A percentile compares a stretch with the other conserved stretches of the same genome.
These are phyloP conservation scores for Penicillium coffeae DNA, from an alignment of 495 filamentous ascomycete species.

Conservation along the genomic window DNA sequence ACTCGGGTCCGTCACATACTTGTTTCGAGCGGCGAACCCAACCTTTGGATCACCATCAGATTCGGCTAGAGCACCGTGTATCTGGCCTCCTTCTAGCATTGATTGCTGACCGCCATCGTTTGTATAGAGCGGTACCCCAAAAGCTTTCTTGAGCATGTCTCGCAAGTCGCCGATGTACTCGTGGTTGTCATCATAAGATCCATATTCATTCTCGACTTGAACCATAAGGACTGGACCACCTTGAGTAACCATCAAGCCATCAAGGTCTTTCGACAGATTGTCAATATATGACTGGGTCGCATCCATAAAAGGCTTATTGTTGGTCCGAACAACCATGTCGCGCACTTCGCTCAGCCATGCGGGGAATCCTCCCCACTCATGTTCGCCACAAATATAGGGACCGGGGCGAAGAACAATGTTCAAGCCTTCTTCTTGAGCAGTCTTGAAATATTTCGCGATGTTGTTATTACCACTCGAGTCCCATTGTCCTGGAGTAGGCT, in stretches of 20 bases:
- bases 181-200: slow-evolving; percentile 40
- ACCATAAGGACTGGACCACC: slow-evolving; percentile 46
- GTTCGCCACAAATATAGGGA: slow-evolving; percentile 46
- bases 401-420: slow-evolving; percentile 41
- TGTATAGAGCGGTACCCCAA: slow-evolving; percentile 42
- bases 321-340: slow-evolving; percentile 35
- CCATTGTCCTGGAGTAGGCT: slow-evolving; percentile 35
- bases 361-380: slow-evolving; percentile 48
- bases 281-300: slow-evolving; percentile 32
- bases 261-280: slow-evolving; percentile 30
- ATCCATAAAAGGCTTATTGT: slow-evolving; percentile 34
- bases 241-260: slow-evolving; percentile 28
- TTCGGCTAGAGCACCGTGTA: slow-evolving; percentile 39
- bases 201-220: slow-evolving; percentile 51
- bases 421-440: slow-evolving; percentile 39
- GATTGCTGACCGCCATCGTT: slow-evolving; percentile 42
- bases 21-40: slow-evolving; percentile 35
- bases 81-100: slow-evolving; percentile 36
- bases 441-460: slow-evolving; percentile 36
- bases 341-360: slow-evolving; percentile 39
- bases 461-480: slow-evolving; percentile 28
- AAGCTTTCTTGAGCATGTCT: slow-evolving; percentile 32
- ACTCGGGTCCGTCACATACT: slow-evolving; percentile 36
- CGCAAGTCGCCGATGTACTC: slow-evolving; percentile 31
- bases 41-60: slow-evolving; percentile 41